Base-by-base conservation (phyloP, 2,329 filamentous ascomycete genomes). In the Stemphylium lycopersici region DNA sequence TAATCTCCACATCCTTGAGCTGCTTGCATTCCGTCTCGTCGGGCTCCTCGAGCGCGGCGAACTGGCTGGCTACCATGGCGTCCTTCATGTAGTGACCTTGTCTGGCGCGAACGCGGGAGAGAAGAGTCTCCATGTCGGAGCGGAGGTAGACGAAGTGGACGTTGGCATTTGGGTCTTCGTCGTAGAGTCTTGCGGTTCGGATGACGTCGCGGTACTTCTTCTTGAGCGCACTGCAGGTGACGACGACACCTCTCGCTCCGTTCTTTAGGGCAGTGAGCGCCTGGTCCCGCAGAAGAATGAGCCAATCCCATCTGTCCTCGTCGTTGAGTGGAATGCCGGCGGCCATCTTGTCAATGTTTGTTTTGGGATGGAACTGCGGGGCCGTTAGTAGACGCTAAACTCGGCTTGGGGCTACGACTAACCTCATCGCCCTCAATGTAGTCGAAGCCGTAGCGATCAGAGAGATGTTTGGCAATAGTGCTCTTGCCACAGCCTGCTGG, bases 261-360 rank as follows among this genome's bases (percentile, higher is more conserved):
- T 69, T 40, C 42, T 69, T 65, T 40, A 78, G 61, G 5, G 74
- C 63, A 15, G 56, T 60, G 56, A 81, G 65, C 3, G 79, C 75
- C 62, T 78, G 68, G 61, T 81, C 77, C 61, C 80, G 78, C 8
- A 82, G 74, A 6, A 75, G 63, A 49, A 80, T 80, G 15, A 99
- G 87, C 95, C 95, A 99, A 79, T 97, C 93, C 95, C 95, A 98
- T 61, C 95, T 89, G 78, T 99, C 95, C 55, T 87, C 88, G 72
- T 99, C 95, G 51, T 90, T 96, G 32, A 99, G 83, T 2, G 95
- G 92, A 52, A 87, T 87, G 63, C 91, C 91, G 64, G 83, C 83
- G 70, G 84, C 83, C 95, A 99, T 99, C 78, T 98, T 99, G 49
- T 93, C 88, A 31, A 83, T 78, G 55, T 83, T 81, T 10, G 74